These are phyloP conservation scores for Xylariales sp. DNA, from an alignment of 2,329 filamentous ascomycete genomes.

Conservation along the genomic window DNA sequence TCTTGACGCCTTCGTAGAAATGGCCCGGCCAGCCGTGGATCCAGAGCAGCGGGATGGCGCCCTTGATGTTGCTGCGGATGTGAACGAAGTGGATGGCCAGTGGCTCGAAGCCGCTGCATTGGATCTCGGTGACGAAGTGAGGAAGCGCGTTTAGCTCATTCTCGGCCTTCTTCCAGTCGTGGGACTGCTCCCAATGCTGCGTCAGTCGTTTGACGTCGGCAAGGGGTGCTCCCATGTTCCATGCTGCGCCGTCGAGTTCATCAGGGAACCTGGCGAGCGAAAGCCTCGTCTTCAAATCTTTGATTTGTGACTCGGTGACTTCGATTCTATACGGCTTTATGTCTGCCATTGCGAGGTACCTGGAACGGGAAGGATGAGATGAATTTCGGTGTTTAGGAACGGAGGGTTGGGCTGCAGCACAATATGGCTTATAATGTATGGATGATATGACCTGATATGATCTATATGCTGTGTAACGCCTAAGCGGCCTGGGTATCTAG, in stretches of 20 bases:
- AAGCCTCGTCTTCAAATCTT: conserved; percentile 51
- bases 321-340: conserved; percentile 52
- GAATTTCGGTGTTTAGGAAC: too few relatives aligned
- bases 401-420: neutral
- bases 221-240: conserved; percentile 54
- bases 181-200: conserved; percentile 51
- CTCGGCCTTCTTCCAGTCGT: conserved; percentile 53
- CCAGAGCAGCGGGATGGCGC: conserved; percentile 50
- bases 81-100: conserved; percentile 55
- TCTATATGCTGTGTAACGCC: conserved; percentile 9
- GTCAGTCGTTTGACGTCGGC: conserved; percentile 51
- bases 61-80: conserved; percentile 47
- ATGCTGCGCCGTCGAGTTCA: conserved; percentile 53
- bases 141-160: conserved; percentile 51
- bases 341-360: conserved; percentile 44
- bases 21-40: conserved; percentile 69
- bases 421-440: neutral
- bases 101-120: conserved; percentile 53
- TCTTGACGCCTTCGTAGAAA: conserved; percentile 73
- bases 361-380: neutral
- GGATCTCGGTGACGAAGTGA: conserved; percentile 52
- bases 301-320: conserved; percentile 49
- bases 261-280: conserved; percentile 53
- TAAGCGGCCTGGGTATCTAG: neutral
- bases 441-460: neutral